Conservation (phyloP, 2,329 filamentous ascomycete species). For the Penicillium sp. region DNA sequence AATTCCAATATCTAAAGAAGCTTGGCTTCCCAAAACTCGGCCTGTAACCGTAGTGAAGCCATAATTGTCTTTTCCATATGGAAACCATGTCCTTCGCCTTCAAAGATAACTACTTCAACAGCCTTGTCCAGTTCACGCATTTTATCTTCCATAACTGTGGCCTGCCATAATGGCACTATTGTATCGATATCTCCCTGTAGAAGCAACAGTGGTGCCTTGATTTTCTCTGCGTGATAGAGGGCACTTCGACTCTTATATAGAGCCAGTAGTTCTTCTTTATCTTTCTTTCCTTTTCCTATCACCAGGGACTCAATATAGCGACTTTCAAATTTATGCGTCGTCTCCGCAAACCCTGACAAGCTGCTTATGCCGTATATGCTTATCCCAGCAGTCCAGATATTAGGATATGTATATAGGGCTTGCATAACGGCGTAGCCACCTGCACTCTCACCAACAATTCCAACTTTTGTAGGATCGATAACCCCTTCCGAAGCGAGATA, state of each 20-base stretch:
- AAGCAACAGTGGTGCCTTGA: slow-evolving; percentile 51
- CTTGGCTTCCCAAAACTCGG: background rate
- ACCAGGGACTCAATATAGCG: slow-evolving; percentile 49
- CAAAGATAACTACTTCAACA: slow-evolving; percentile 1
- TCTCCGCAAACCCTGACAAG: slow-evolving; percentile 41
- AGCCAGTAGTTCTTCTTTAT: slow-evolving; percentile 36
- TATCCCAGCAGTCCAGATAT: slow-evolving; percentile 48
- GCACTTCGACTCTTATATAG: slow-evolving; percentile 49
- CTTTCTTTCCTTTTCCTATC: slow-evolving; percentile 31
- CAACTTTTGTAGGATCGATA: slow-evolving; percentile 38
- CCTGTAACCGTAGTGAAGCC: background rate
- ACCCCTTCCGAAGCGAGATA: slow-evolving; percentile 38
- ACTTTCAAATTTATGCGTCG: slow-evolving; percentile 56
- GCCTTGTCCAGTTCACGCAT: slow-evolving; percentile 4
- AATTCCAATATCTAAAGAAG: background rate
- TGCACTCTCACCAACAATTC: slow-evolving; percentile 51
- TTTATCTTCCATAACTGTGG: slow-evolving; percentile 44
- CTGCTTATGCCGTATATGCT: slow-evolving; percentile 52
- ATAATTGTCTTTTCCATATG: slow-evolving; percentile 8
- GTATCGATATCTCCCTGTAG: slow-evolving; percentile 55
- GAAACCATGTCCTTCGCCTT: slow-evolving; percentile 9
- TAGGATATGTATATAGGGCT: slow-evolving; percentile 45
- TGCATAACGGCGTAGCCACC: slow-evolving; percentile 55
- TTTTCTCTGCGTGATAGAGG: slow-evolving; percentile 46
- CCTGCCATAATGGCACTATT: slow-evolving; percentile 57